phyloP scores from a whole-genome alignment of 1,284 basidiomycete species.

The Ustilago curta region DNA sequence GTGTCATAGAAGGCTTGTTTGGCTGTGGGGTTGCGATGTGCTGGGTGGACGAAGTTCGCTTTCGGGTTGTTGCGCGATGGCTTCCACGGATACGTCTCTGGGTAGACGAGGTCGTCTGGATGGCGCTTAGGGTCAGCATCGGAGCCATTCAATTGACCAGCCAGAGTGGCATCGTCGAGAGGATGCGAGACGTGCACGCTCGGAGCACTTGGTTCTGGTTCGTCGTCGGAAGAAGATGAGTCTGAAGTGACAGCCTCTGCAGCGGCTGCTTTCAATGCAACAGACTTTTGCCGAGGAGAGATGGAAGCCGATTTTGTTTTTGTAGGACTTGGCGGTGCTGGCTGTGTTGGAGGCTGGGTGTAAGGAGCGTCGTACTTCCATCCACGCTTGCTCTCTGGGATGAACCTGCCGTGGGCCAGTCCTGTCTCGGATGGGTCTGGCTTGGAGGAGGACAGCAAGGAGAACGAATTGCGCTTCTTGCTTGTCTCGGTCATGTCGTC shows the following conservation, averaged over 20 bases:
- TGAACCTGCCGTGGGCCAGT: slow-evolving; percentile 28
- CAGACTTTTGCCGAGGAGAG: slow-evolving; percentile 10
- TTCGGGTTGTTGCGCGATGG: slow-evolving; percentile 27
- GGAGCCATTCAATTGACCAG: neutral
- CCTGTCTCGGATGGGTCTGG: slow-evolving; percentile 9
- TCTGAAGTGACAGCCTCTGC: slow-evolving; percentile 18
- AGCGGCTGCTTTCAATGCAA: neutral
- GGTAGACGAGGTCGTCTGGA: slow-evolving; percentile 43
- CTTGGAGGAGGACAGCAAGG: slow-evolving; percentile 14
- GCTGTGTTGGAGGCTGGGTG: neutral
- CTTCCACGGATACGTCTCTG: slow-evolving; percentile 37
- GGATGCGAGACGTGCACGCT: neutral
- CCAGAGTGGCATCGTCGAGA: neutral
- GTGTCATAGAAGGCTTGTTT: slow-evolving; percentile 62
- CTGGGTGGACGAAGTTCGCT: slow-evolving; percentile 38
- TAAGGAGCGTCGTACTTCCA: slow-evolving; percentile 33
- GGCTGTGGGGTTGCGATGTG: slow-evolving; percentile 56
- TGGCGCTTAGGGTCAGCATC: slow-evolving; percentile 2
- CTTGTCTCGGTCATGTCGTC: slow-evolving; percentile 22
- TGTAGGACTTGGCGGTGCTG: neutral
- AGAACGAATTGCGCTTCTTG: slow-evolving; percentile 40
- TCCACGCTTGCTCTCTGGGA: slow-evolving; percentile 42
- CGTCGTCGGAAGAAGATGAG: slow-evolving; percentile 24
- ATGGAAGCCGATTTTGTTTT: slow-evolving; percentile 11
- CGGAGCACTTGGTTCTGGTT: slow-evolving; percentile 3